Conservation (phyloP, 176 grass and related monocot species). For the Juncus inflexus region DNA sequence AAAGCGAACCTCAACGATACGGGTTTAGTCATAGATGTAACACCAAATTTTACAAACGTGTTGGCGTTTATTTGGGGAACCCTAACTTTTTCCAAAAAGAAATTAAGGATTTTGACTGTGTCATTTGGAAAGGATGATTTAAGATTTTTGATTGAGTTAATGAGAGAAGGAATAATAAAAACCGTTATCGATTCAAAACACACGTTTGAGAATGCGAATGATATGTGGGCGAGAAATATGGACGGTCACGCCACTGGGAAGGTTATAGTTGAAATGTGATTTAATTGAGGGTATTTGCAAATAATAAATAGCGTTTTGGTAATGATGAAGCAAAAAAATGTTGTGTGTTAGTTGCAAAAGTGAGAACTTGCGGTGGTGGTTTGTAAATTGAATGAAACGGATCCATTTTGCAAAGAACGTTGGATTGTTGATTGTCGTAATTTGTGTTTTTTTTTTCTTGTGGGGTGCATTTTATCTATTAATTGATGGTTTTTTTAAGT, state of each 20-base stretch:
- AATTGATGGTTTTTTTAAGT: no score
- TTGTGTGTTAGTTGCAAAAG: no score
- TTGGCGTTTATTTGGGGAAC: neutral
- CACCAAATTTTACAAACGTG: neutral
- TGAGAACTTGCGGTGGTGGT: no score
- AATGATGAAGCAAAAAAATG: no score
- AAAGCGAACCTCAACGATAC: conserved; percentile 1
- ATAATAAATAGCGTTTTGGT: no score
- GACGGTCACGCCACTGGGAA: neutral
- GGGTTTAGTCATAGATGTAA: conserved; percentile 6
- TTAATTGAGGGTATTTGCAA: neutral
- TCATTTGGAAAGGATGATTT: conserved; percentile 11
- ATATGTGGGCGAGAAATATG: neutral
- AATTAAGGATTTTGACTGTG: neutral
- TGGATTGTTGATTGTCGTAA: no score
- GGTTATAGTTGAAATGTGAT: conserved; percentile 4
- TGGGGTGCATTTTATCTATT: no score
- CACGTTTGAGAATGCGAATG: conserved; percentile 12
- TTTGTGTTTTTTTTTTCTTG: no score
- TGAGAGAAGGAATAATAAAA: conserved; percentile 16
- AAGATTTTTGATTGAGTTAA: conserved; percentile 15
- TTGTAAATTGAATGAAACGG: no score
- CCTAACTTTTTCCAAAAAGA: conserved; percentile 6
- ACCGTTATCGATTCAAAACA: conserved; percentile 11
- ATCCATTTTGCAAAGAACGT: no score